Base-by-base conservation (phyloP, 768 basidiomycete genomes). In the Cystofilobasidium ferigula region DNA sequence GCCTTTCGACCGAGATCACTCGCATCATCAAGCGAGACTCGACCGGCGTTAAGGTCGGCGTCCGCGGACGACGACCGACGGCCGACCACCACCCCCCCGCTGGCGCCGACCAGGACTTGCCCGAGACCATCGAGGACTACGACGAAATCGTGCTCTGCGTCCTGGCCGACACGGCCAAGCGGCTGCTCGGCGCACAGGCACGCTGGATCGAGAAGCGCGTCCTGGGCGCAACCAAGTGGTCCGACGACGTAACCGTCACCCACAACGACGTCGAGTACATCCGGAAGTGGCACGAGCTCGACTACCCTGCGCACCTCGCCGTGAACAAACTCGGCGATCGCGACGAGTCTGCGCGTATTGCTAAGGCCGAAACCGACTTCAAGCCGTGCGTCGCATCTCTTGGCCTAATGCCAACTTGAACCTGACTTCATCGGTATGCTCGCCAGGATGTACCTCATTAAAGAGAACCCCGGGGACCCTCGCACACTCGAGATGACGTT, bases 131-230 rank as follows among this genome's bases (percentile, higher is more conserved):
- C 26, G 79, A 78, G 40, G 70, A 69, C 30, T 81, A 78, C 68
- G 79, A 81, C 70, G 78, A 81, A 67, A 74, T 81, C 60, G 78
- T 82, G 28, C 71, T 81, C 9, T 79, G 79, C 53, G 72, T 77
- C 18, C 74, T 80, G 51, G 80, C 79, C 0, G 79, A 81, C 68
- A 78, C 79, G 3, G 76, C 77, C 22, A 76, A 79, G 69, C 75
- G 77, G 51, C 69, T 81, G 0, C 73, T 81, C 12, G 79, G 78
- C 24, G 76, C 74, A 61, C 68, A 76, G 40, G 78, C 79, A 16
- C 73, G 74, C 2, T 76, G 72, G 71, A 69, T 76, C 51, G 81
- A 82, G 70, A 76, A 72, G 64, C 71, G 68, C 30, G 77, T 81
- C 6, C 71, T 81, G 58, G 79, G 80, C 16, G 75, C 71, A 47